Conservation (phyloP, 83 land plant species). For the Picea abies region DNA sequence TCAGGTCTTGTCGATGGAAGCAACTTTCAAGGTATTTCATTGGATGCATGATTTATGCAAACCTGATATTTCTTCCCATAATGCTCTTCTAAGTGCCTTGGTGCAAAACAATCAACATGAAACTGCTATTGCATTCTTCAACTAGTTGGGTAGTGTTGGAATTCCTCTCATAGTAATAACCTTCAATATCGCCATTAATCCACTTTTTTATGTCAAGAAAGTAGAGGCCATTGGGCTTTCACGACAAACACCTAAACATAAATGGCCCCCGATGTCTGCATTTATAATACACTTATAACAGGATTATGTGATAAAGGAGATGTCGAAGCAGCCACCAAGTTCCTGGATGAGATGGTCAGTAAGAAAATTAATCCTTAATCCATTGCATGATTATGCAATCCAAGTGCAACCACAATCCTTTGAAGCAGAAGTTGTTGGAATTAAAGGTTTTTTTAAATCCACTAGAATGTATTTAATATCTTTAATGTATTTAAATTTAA, state of each 20-base stretch:
- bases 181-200: slow-evolving; percentile 48
- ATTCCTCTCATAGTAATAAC: slow-evolving; percentile 42
- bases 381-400: too few relatives aligned
- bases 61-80: slow-evolving; percentile 43
- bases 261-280: slow-evolving; percentile 53
- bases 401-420: too few relatives aligned
- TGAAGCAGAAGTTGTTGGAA: too few relatives aligned
- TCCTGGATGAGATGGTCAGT: slow-evolving; percentile 41
- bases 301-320: slow-evolving; percentile 53
- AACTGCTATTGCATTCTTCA: slow-evolving; percentile 13
- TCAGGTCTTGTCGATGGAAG: slow-evolving; percentile 44
- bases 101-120: slow-evolving; percentile 34
- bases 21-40: slow-evolving; percentile 44
- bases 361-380: not conserved
- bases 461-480: too few relatives aligned
- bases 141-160: not conserved
- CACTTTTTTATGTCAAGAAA: slow-evolving; percentile 42
- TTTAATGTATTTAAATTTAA: too few relatives aligned
- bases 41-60: slow-evolving; percentile 48
- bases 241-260: slow-evolving; percentile 51
- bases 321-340: slow-evolving; percentile 26
- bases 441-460: too few relatives aligned
- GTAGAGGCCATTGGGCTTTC: slow-evolving; percentile 50
- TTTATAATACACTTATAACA: slow-evolving; percentile 40
- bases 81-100: slow-evolving; percentile 49